Evolutionary conservation across 2,329 filamentous ascomycete species (phyloP).

Genomic region (Fusarium pseudonygamai): DNA sequence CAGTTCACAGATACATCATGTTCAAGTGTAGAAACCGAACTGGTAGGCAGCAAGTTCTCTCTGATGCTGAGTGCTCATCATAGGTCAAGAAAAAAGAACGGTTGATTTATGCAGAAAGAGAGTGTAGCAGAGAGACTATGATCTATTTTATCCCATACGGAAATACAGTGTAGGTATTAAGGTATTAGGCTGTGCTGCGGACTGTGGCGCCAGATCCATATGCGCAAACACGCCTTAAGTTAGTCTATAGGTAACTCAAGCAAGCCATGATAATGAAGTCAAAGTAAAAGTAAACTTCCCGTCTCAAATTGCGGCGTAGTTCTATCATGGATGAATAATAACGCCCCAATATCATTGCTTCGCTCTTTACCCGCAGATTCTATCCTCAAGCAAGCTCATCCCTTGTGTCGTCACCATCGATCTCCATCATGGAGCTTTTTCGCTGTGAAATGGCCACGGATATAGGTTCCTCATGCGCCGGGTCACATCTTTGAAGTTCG

Average conservation of each 20-base stretch:
- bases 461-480: not conserved
- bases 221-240: not conserved
- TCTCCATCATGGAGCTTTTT: conserved; percentile 15
- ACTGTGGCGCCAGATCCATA: not conserved
- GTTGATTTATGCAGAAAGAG: not conserved
- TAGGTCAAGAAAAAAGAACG: not conserved
- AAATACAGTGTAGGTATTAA: not conserved
- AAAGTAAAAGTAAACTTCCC: not conserved
- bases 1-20: not conserved
- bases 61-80: not conserved
- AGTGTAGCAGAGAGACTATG: not conserved
- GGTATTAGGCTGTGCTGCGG: not conserved
- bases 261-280: not conserved
- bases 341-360: not conserved
- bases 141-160: not conserved
- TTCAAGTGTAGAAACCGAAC: not conserved
- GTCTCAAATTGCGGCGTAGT: not conserved
- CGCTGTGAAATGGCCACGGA: not conserved
- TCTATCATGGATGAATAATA: not conserved
- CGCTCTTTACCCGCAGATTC: not conserved
- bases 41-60: not conserved
- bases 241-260: not conserved
- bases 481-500: not conserved
- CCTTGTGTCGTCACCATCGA: conserved; percentile 15
- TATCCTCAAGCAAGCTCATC: conserved; percentile 3